phyloP scores from a whole-genome alignment of 768 basidiomycete species.

The Leccinum longicurvipes region DNA sequence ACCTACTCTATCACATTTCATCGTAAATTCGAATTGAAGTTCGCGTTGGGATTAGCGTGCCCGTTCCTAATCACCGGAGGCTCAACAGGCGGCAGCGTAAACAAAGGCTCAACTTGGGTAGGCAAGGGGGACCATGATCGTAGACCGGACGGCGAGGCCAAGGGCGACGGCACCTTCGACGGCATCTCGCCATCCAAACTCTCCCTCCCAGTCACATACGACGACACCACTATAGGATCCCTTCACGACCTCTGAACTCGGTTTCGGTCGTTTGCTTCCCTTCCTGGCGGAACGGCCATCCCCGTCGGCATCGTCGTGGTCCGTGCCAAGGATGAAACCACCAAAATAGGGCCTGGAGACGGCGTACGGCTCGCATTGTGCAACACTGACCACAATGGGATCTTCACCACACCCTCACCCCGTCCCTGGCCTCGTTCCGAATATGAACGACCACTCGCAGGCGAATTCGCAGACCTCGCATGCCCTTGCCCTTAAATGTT shows the following conservation, averaged over 20 bases:
- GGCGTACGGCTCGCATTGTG: constrained; percentile 50
- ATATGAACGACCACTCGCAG: background rate
- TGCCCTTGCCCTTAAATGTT: background rate
- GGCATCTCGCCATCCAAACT: constrained; percentile 33
- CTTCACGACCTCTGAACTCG: background rate
- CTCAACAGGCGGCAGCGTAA: constrained; percentile 7
- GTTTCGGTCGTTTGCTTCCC: background rate
- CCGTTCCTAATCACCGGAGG: background rate
- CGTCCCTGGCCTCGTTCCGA: background rate
- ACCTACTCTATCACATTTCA: no score
- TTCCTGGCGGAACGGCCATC: background rate
- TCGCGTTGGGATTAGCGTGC: no score
- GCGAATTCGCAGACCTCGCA: background rate
- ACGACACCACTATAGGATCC: constrained; percentile 41
- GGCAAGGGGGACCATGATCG: background rate
- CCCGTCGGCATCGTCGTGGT: background rate
- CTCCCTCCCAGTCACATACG: constrained; percentile 67
- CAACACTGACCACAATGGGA: constrained; percentile 62
- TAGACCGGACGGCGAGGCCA: background rate
- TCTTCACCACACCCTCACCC: constrained; percentile 34
- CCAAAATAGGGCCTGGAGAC: constrained; percentile 34
- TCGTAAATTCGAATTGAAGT: no score
- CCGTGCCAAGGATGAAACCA: background rate
- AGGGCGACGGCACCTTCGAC: constrained; percentile 19
- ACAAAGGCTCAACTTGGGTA: background rate